Evolutionary conservation across 2,329 filamentous ascomycete species (phyloP), one percentile per base, ranked within the genome.

Genomic region (Arachnomyces sp.): DNA sequence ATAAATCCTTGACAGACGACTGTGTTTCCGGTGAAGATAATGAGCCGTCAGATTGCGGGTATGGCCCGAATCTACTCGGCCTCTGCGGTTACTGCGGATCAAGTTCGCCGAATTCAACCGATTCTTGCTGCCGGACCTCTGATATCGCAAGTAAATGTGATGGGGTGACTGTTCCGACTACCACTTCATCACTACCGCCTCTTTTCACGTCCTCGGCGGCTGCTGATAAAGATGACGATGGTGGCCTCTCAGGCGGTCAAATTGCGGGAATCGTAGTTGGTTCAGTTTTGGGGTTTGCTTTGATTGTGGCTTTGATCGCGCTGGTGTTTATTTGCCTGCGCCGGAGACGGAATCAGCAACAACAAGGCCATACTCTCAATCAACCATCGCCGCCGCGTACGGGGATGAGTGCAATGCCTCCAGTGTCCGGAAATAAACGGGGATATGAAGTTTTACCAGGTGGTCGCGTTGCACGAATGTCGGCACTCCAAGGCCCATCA

Each of bases 251-350:
- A 11, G 84, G 84, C 15, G 52, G 50, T 11, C 35, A 46, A 12
- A 94, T 96, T 63, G 92, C 92, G 1, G 92, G 90, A 1, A 85
- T 94, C 49, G 88, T 90, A 2, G 71, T 96, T 52, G 92, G 92
- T 17, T 79, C 84, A 2, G 62, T 96, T 16, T 71, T 78, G 3
- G 89, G 82, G 28, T 71, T 80, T 7, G 75, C 78, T 1, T 63
- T 95, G 7, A 60, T 95, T n/a, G 74, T 76, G 3, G 76, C 75
- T 2, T 67, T 89, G 4, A 57, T 87, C 25, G 67, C 73, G 29
- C 64, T 73, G 42, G 67, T 65, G 14, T 81, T 89, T 54, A 67
- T 79, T 21, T 63, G 66, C 38, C 52, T 85, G 42, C 72, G 77
- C 39, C 63, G 74, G 37, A 77, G 75, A 43, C 72, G 73, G 44